phyloP scores from a whole-genome alignment of 306 rosid genomes.

The Luffa acutangula region DNA sequence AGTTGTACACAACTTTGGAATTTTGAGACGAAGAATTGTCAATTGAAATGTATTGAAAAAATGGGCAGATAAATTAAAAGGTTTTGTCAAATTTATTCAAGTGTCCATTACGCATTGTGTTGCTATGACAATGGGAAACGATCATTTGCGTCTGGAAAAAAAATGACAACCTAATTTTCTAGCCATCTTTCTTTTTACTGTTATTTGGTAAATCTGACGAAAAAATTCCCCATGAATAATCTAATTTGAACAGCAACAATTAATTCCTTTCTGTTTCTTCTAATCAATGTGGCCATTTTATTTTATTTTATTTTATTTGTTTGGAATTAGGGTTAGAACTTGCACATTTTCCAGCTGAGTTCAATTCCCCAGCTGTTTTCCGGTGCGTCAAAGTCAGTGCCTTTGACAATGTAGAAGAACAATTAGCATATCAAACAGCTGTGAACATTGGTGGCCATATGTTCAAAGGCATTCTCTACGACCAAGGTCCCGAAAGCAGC shows the following conservation, averaged over 20 bases:
- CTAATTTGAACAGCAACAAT: neutral
- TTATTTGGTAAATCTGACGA: too few species aligned
- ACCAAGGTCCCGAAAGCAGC: constrained; percentile 38
- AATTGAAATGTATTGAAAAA: neutral
- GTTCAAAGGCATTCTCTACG: constrained; percentile 67
- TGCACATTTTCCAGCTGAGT: constrained; percentile 45
- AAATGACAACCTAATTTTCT: neutral
- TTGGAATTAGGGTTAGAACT: constrained; percentile 54
- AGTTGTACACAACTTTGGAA: neutral
- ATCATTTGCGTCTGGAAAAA: neutral
- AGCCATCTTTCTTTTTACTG: too few species aligned
- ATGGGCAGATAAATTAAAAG: neutral
- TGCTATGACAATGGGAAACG: neutral
- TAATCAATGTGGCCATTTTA: neutral
- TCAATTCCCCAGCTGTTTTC: constrained; percentile 49
- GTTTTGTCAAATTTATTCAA: neutral
- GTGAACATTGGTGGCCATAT: constrained; percentile 60
- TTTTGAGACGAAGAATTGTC: neutral
- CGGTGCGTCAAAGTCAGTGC: constrained; percentile 62
- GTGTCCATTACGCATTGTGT: neutral
- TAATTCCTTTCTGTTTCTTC: neutral
- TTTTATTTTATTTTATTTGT: neutral
- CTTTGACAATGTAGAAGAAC: constrained; percentile 44
- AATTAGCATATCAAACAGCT: constrained; percentile 61
- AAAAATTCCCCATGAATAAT: neutral